These are phyloP conservation scores for Bothriochloa decipiens DNA, from an alignment of 176 grass and related monocot species.

Conservation along the genomic window DNA sequence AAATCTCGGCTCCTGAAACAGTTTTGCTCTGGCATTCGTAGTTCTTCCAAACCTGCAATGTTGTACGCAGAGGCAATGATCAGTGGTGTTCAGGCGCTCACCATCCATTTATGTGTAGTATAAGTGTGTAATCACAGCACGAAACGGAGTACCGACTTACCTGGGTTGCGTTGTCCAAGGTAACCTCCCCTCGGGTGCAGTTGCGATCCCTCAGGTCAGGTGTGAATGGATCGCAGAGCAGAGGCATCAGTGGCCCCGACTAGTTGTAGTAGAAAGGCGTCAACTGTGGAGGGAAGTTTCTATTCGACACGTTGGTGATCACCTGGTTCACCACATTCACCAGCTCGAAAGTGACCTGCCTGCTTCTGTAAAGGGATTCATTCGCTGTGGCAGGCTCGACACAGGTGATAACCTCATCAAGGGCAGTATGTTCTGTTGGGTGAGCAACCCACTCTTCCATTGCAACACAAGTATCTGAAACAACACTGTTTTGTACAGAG, in stretches of 20 bases:
- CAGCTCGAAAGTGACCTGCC: constrained; percentile 71
- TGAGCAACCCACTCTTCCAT: constrained; percentile 90
- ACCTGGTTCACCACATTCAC: constrained; percentile 80
- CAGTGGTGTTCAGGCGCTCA: neutral
- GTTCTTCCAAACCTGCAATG: constrained; percentile 65
- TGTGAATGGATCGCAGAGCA: constrained; percentile 78
- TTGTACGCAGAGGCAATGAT: neutral
- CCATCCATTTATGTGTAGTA: neutral
- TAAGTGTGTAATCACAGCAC: neutral
- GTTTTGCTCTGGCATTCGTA: constrained; percentile 56
- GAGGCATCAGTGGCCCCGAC: constrained; percentile 77
- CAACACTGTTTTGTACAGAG: constrained; percentile 49
- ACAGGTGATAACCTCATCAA: constrained; percentile 89
- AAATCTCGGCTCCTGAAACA: constrained; percentile 61
- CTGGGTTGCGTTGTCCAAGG: constrained; percentile 61
- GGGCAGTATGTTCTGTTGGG: constrained; percentile 73
- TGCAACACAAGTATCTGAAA: constrained; percentile 75
- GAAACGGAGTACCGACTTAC: constrained; percentile 8
- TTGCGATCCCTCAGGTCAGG: constrained; percentile 56
- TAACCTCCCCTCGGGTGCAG: constrained; percentile 68
- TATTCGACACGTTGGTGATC: constrained; percentile 69
- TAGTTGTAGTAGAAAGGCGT: constrained; percentile 78
- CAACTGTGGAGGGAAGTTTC: constrained; percentile 50
- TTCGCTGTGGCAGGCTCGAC: constrained; percentile 77
- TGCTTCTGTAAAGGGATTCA: constrained; percentile 69